Percentiles rank a stretch among this genome's conserved stretches.
Evolutionary conservation across 495 filamentous ascomycete genomes (phyloP).

Genomic region (Penicillium turbatum): DNA sequence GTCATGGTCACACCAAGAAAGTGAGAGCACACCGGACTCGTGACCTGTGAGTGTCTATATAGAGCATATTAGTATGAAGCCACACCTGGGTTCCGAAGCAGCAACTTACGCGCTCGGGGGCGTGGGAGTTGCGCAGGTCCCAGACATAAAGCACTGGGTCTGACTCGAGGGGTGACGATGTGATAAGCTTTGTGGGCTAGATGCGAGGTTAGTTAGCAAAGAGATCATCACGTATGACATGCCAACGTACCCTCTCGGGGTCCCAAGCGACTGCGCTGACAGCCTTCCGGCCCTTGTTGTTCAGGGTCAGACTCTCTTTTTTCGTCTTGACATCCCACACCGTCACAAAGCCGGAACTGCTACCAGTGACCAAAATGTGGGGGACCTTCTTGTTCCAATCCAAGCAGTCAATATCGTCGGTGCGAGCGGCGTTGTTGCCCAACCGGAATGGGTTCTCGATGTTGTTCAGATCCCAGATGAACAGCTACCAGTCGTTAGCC

Average conservation of each 20-base stretch:
- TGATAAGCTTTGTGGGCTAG: conserved; percentile 82
- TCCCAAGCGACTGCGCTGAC: conserved; percentile 98
- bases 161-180: conserved; percentile 86
- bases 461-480: conserved; percentile 90
- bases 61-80: conserved; percentile 7
- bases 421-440: conserved; percentile 78
- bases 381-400: conserved; percentile 99
- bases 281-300: conserved; percentile 85
- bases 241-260: conserved; percentile 59
- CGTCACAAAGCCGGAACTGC: conserved; percentile 90
- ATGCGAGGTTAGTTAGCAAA: conserved; percentile 11
- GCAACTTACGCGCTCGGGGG: conserved; percentile 68
- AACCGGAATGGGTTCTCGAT: conserved; percentile 80
- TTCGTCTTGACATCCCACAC: conserved; percentile 98
- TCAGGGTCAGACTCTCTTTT: conserved; percentile 91
- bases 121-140: conserved; percentile 95
- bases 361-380: conserved; percentile 93
- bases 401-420: conserved; percentile 90
- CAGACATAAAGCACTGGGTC: conserved; percentile 86
- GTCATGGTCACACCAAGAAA: conserved; percentile 95
- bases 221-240: neutral
- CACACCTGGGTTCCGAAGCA: neutral
- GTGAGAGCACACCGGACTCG: conserved; percentile 85
- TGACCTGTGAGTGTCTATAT: conserved; percentile 72
- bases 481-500: conserved; percentile 48